A percentile compares a stretch with the other conserved stretches of the same genome.
These are phyloP conservation scores for Neurospora terricola DNA, from an alignment of 495 filamentous ascomycete species.

Conservation along the genomic window DNA sequence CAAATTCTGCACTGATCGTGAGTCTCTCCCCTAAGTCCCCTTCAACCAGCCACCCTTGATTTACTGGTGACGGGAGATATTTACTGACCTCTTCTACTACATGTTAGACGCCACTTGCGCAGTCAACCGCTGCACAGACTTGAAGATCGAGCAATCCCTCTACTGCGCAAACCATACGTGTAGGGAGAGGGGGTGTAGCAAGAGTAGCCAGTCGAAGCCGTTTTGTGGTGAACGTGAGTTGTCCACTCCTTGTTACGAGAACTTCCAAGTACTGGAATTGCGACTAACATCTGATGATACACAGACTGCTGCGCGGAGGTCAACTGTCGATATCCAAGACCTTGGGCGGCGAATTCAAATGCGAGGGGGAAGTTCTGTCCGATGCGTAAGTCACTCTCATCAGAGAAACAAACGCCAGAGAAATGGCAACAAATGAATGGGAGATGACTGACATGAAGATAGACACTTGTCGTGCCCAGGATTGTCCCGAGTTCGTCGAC, in stretches of 20 bases:
- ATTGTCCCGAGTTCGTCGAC: slow-evolving; percentile 12
- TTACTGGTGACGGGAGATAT: no score
- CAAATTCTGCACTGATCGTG: slow-evolving; percentile 19
- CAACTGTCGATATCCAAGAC: slow-evolving; percentile 1
- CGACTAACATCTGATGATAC: not conserved
- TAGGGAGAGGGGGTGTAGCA: slow-evolving; percentile 15
- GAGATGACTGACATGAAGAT: no score
- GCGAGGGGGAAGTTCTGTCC: slow-evolving; percentile 7
- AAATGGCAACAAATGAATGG: no score
- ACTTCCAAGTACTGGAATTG: not conserved
- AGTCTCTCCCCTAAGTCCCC: no score
- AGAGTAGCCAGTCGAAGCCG: slow-evolving; percentile 3
- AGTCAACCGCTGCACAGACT: slow-evolving; percentile 6
- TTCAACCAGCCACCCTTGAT: no score
- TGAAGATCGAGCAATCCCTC: slow-evolving; percentile 7
- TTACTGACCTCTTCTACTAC: no score
- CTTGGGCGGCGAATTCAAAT: not conserved
- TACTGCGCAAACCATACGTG: slow-evolving; percentile 24
- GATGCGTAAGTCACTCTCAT: slow-evolving; percentile 13
- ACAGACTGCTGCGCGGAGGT: slow-evolving; percentile 10
- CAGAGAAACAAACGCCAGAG: no score
- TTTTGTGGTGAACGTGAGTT: slow-evolving; percentile 24
- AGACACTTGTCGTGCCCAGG: slow-evolving; percentile 16
- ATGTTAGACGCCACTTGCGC: slow-evolving; percentile 14
- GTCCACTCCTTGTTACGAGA: not conserved